These are phyloP conservation scores for Ceratobasidium sp. DNA, from an alignment of 1,284 basidiomycete species.

Conservation along the genomic window DNA sequence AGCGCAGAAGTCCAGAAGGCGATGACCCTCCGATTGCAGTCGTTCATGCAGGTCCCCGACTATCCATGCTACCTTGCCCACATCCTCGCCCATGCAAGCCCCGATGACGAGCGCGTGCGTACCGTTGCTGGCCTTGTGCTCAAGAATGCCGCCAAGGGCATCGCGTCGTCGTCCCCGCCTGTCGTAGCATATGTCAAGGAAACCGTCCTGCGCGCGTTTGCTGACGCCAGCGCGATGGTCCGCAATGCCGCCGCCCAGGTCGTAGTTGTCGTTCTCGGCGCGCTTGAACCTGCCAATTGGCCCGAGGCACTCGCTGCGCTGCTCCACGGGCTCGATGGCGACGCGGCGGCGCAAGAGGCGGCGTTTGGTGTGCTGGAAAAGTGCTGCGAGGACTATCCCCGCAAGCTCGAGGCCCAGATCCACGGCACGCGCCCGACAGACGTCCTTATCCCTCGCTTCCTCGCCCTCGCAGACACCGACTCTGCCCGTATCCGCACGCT, in stretches of 20 bases:
- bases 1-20: conserved; percentile 71
- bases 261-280: conserved; percentile 86
- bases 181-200: conserved; percentile 84
- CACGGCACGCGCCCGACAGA: conserved; percentile 87
- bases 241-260: conserved; percentile 92
- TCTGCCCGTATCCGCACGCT: conserved; percentile 91
- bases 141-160: conserved; percentile 90
- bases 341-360: conserved; percentile 64
- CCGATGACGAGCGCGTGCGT: conserved; percentile 90
- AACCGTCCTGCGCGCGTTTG: conserved; percentile 83
- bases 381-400: conserved; percentile 96
- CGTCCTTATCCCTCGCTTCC: conserved; percentile 95
- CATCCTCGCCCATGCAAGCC: conserved; percentile 82
- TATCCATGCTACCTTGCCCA: conserved; percentile 97
- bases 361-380: conserved; percentile 96
- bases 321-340: conserved; percentile 73
- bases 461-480: conserved; percentile 83
- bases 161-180: conserved; percentile 71
- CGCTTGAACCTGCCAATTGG: conserved; percentile 89
- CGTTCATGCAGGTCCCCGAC: conserved; percentile 88
- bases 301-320: conserved; percentile 89
- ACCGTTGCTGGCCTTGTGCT: conserved; percentile 96
- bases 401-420: conserved; percentile 94
- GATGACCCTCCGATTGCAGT: conserved; percentile 88
- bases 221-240: conserved; percentile 83